Conservation (phyloP, 768 basidiomycete genomes). For the Kwoniella botswanensis region DNA sequence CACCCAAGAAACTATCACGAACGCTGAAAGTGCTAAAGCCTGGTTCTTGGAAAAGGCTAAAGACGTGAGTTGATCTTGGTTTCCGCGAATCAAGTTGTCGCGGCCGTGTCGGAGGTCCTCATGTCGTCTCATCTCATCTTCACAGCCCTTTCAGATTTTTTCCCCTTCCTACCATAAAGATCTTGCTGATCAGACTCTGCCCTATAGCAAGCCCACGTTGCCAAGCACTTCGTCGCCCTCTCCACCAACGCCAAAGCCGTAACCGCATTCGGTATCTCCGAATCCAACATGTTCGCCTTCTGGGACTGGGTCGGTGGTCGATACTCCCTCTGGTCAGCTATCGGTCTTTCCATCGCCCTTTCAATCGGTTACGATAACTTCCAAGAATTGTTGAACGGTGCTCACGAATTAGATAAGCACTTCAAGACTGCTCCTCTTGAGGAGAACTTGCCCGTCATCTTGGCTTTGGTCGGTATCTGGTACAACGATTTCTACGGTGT, state of each 20-base stretch:
- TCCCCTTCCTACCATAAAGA: no score
- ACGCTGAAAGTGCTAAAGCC: conserved; percentile 87
- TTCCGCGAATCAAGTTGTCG: background rate
- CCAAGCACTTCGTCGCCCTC: conserved; percentile 98
- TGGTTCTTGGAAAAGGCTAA: conserved; percentile 89
- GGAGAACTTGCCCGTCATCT: conserved; percentile 85
- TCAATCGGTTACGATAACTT: conserved; percentile 95
- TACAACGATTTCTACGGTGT: conserved; percentile 96
- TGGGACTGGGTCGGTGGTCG: conserved; percentile 99
- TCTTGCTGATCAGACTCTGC: no score
- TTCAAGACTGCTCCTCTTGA: conserved; percentile 87
- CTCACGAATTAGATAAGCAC: conserved; percentile 97
- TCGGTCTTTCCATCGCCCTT: conserved; percentile 91
- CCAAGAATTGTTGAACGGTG: conserved; percentile 83
- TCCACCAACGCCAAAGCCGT: conserved; percentile 96
- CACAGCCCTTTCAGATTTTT: no score
- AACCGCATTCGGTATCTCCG: conserved; percentile 86
- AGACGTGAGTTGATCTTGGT: conserved; percentile 62
- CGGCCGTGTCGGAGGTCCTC: no score
- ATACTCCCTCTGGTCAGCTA: conserved; percentile 98
- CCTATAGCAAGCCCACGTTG: conserved; percentile 75
- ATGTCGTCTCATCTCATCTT: background rate
- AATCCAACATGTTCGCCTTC: conserved; percentile 98
- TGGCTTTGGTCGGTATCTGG: conserved; percentile 92
- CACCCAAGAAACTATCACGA: conserved; percentile 99